Base-by-base conservation (phyloP, 495 filamentous ascomycete species). In the Aeminium ludgeri region DNA sequence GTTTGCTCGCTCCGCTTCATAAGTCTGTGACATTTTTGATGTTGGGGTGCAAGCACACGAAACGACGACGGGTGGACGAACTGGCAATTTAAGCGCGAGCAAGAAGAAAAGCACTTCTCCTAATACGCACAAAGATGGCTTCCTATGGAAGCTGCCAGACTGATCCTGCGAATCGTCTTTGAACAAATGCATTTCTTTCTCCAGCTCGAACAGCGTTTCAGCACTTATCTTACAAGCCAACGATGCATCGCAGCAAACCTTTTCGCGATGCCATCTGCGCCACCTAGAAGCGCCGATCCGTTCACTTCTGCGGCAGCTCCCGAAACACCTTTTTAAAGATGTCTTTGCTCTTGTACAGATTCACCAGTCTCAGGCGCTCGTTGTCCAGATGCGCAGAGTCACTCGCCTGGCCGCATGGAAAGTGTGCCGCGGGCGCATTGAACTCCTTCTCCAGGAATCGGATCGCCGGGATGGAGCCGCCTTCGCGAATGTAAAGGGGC, bases 361-460 rank as follows among this genome's bases (percentile, higher is more conserved):
- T 97, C 52, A 78, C 60, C 37, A 96, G 65, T 30, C 89, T 66
- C 57, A 96, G 59, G 41, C 91, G 64, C 68, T 97, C 89, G 56
- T 96, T 95, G 51, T 91, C 83, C 60, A 97, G 60, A 74, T 97
- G 89, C 19, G 86, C 89, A 38, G 73, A 72, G 56, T 97, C 89
- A 54, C 85, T 95, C 31, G 86, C 85, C 58, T 96, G 89, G 1
- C 89, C 89, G 54, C 86, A 94, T 0, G 89, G 91, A 30, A 97
- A 55, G 59, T 96, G 87, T 0, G 89, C 89, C 0, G 91, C 89
- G 0, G 86, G 85, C 0, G 89, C 89, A 1, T 70, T 70, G 54
- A 96, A 96, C 52, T 92, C 86, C 61, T 92, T 89, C 57, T 97
- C 89, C 34, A 97, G 57, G 57, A 96, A 96, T 8, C 89, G 65